These are phyloP conservation scores for Metschnikowia sp. DNA, from an alignment of 805 yeast genomes.

Conservation along the genomic window DNA sequence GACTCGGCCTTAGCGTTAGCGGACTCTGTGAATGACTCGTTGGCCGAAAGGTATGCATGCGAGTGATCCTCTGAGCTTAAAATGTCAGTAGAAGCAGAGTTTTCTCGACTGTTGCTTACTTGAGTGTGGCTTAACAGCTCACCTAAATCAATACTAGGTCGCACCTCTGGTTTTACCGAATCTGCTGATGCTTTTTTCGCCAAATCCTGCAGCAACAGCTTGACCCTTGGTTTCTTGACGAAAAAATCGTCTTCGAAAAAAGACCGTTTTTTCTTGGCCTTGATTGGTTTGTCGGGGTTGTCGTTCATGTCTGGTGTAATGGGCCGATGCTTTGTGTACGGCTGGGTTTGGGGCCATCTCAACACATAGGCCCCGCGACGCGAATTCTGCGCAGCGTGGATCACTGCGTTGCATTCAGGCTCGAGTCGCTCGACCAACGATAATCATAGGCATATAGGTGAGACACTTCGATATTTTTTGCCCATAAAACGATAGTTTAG, in stretches of 20 bases:
- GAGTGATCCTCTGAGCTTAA: background rate
- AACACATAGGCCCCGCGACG: background rate
- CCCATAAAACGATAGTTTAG: no score
- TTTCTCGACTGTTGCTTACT: no score
- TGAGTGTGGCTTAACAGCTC: no score
- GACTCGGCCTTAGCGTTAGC: background rate
- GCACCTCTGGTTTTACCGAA: no score
- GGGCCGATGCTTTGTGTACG: background rate
- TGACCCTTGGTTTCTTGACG: constrained; percentile 18
- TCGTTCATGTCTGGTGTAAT: background rate
- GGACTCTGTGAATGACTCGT: background rate
- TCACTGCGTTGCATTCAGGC: no score
- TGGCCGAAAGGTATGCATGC: background rate
- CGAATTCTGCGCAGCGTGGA: no score
- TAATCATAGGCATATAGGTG: no score
- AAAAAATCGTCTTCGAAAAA: constrained; percentile 27
- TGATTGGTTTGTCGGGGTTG: background rate
- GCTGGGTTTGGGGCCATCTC: background rate
- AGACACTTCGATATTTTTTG: no score
- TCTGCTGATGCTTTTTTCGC: no score
- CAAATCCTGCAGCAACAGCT: background rate
- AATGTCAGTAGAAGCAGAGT: no score
- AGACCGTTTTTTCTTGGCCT: constrained; percentile 10
- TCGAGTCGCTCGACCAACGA: no score
- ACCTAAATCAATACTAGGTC: no score